Evolutionary conservation across 805 yeast species (phyloP).

Genomic region (Ogataea neopini): DNA sequence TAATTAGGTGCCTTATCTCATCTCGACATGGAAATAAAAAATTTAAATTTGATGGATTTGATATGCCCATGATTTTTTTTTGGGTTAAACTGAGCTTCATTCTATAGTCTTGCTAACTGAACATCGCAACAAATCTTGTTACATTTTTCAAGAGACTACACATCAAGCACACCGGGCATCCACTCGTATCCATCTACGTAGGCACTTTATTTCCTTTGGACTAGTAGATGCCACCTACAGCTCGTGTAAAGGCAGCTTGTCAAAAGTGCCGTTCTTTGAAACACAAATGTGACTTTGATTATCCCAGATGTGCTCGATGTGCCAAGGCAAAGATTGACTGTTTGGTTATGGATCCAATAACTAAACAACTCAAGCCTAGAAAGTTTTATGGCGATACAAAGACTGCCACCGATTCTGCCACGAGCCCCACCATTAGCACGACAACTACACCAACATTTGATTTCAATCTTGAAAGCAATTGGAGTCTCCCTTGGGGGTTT

Average conservation of each 20-base stretch:
- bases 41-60: too few species aligned
- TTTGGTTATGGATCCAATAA: conserved; percentile 20
- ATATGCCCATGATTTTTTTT: too few species aligned
- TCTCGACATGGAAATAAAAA: too few species aligned
- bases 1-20: neutral
- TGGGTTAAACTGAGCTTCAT: too few species aligned
- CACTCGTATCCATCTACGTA: neutral
- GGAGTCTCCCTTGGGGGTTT: conserved; percentile 4
- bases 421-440: neutral
- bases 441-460: neutral
- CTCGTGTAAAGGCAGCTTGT: conserved; percentile 24
- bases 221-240: conserved; percentile 16
- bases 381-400: conserved; percentile 4
- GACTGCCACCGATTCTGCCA: neutral
- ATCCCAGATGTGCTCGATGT: conserved; percentile 28
- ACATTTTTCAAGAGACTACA: too few species aligned
- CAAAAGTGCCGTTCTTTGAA: conserved; percentile 27
- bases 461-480: conserved; percentile 6
- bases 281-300: conserved; percentile 27
- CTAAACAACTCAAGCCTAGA: conserved; percentile 14
- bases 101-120: too few species aligned
- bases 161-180: too few species aligned
- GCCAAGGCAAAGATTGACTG: conserved; percentile 19
- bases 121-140: too few species aligned
- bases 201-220: neutral